Percentiles rank a stretch among this genome's conserved stretches.
Conservation (phyloP, 2,329 filamentous ascomycete genomes). For the Biscogniauxia marginata region DNA sequence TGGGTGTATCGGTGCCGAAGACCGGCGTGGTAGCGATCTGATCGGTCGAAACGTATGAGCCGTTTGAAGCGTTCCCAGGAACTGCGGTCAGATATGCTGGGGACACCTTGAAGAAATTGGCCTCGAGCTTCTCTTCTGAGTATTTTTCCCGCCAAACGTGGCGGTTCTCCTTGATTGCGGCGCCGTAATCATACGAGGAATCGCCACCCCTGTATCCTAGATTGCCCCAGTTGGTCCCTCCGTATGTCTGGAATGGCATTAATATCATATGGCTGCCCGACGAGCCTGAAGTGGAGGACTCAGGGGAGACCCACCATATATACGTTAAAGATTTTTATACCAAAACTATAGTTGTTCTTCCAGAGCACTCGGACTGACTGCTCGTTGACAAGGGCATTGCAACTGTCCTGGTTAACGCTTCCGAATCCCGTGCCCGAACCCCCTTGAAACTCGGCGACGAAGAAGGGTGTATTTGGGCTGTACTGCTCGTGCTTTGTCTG, state of each 20-base stretch:
- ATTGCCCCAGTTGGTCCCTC: conserved; percentile 84
- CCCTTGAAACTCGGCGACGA: conserved; percentile 58
- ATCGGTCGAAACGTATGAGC: conserved; percentile 41
- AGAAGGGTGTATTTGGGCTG: conserved; percentile 21
- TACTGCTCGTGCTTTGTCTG: conserved; percentile 19
- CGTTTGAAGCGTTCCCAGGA: conserved; percentile 42
- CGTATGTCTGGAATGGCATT: conserved; percentile 52
- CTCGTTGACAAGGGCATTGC: conserved; percentile 64
- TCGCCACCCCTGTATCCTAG: conserved; percentile 67
- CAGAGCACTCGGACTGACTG: conserved; percentile 78
- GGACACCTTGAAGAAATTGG: conserved; percentile 71
- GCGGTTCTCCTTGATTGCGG: conserved; percentile 67
- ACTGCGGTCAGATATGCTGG: conserved; percentile 65
- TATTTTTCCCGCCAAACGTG: conserved; percentile 72
- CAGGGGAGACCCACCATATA: conserved; percentile 61
- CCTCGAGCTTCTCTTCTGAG: conserved; percentile 73
- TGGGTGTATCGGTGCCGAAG: conserved; percentile 15
- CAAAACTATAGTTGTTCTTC: conserved; percentile 69
- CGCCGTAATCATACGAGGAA: conserved; percentile 56
- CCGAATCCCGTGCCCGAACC: conserved; percentile 38
- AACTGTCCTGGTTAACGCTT: conserved; percentile 43
- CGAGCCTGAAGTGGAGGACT: neutral
- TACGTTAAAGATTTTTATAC: conserved; percentile 65
- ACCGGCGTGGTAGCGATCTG: conserved; percentile 40
- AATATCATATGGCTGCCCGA: neutral